Evolutionary conservation across 352 stramenopile species (phyloP).

Genomic region (Pythium phragmiticola): DNA sequence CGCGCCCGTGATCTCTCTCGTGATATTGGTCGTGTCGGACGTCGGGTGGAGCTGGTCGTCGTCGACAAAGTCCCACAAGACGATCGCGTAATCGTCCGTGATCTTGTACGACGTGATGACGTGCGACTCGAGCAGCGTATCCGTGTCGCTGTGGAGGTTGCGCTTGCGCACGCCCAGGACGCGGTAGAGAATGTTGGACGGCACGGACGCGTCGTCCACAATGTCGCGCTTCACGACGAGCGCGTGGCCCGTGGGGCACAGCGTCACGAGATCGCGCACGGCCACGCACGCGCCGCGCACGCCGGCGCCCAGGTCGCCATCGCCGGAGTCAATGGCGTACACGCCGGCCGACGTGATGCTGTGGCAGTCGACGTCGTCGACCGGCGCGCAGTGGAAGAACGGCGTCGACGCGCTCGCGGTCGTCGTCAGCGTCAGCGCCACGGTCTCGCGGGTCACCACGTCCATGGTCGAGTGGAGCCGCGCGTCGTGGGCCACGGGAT

Average conservation of each 20-base stretch:
- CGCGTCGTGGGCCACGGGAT: not conserved
- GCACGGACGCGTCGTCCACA: constrained; percentile 5
- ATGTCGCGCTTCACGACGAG: constrained; percentile 15
- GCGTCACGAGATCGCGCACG: constrained; percentile 23
- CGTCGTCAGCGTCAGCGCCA: not conserved
- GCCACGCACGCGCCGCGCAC: constrained; percentile 24
- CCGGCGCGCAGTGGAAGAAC: not conserved
- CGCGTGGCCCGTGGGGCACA: constrained; percentile 27
- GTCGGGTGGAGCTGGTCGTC: constrained; percentile 13
- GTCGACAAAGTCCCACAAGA: constrained; percentile 21
- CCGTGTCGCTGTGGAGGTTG: not conserved
- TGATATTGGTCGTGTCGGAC: not conserved
- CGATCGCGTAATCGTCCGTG: constrained; percentile 9
- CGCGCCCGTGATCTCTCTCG: constrained; percentile 4
- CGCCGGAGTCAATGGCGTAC: not conserved
- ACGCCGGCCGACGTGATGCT: constrained; percentile 30
- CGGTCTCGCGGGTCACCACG: constrained; percentile 6
- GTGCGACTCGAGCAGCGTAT: constrained; percentile 9
- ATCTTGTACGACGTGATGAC: constrained; percentile 10
- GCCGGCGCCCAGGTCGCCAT: constrained; percentile 6
- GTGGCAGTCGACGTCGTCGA: not conserved
- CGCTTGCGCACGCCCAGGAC: not conserved
- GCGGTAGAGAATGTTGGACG: constrained; percentile 1
- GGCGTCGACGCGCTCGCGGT: not conserved
- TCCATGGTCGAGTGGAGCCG: constrained; percentile 2